Evolutionary conservation across 768 basidiomycete genomes (phyloP), one percentile per base, ranked within the genome.

Genomic region (Panaeolus cyanescens): DNA sequence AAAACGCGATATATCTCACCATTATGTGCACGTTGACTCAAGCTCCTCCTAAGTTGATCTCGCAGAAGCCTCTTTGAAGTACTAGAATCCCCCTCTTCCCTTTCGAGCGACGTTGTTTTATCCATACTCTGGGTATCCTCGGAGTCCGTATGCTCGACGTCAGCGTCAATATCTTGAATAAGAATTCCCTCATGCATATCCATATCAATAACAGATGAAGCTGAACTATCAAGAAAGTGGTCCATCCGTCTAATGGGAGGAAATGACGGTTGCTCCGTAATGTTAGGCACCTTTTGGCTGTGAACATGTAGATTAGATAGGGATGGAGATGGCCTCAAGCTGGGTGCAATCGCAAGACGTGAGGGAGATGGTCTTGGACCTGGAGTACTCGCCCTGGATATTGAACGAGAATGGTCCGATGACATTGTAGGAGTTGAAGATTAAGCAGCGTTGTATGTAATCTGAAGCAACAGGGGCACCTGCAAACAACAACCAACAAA

Each of bases 181-280:
- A 92, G 76, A 57, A 92, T 87, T 8, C 88, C 87, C 64, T 91
- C 90, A 56, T 78, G 79, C 60, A 85, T 73, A 64, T 90, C 87
- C 74, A 90, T 70, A 68, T 89, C 86, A 66, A 85, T 77, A 19
- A 90, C 80, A 34, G 91, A 92, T 50, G 89, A 91, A 33, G 89
- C 84, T 20, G 89, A 86, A 70, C 87, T 89, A 67, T 86, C 83
- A 42, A 86, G 74, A 42, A 70, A 75, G 30, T 78, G 70, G 59
- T 72, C 77, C 13, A 62, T 65, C 8, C 70, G 66, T 37, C 58
- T 59, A 34, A 65, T 60, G 42, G 62, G 67, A 36, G 71, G 71
- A 32, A 60, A 65, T 53, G 64, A 64, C 32, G 68, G 65, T 58
- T 73, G 66, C 40, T 75, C 78, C 42, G 71, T 72, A 58, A 58